Percentiles rank a stretch among this genome's conserved stretches.
phyloP scores from a whole-genome alignment of 1,284 basidiomycete species.

The Malassezia obtusa region DNA sequence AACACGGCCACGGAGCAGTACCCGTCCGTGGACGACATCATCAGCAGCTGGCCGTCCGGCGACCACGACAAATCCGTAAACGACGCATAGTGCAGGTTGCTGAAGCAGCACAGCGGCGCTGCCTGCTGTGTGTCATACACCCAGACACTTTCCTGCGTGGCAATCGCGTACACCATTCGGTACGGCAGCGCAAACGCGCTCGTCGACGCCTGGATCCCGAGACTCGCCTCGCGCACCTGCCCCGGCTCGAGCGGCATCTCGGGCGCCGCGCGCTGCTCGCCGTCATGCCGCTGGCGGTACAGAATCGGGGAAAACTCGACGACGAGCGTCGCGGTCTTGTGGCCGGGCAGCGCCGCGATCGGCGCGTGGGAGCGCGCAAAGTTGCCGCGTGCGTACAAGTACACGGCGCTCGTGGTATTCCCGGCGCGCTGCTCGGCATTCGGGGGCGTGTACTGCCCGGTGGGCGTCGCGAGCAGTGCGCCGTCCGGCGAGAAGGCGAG shows the following conservation, averaged over 20 bases:
- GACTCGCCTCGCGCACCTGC: conserved; percentile 55
- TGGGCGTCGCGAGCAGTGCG: conserved; percentile 80
- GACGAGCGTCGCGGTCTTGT: conserved; percentile 86
- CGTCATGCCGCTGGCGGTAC: conserved; percentile 62
- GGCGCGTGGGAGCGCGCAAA: conserved; percentile 62
- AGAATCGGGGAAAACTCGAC: conserved; percentile 87
- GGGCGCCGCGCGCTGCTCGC: conserved; percentile 28
- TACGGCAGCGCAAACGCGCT: conserved; percentile 82
- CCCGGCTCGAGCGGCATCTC: conserved; percentile 62
- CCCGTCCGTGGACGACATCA: conserved; percentile 85
- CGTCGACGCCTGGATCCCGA: not conserved
- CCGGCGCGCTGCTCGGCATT: not conserved
- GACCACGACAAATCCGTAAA: conserved; percentile 98
- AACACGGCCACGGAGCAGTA: conserved; percentile 84
- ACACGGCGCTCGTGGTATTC: conserved; percentile 59
- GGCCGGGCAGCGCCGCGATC: conserved; percentile 85
- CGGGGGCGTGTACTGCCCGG: conserved; percentile 64
- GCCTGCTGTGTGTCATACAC: conserved; percentile 97
- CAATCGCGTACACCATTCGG: conserved; percentile 87
- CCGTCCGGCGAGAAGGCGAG: conserved; percentile 92
- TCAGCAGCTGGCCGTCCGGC: conserved; percentile 81
- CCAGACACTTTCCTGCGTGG: conserved; percentile 88
- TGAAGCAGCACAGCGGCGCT: conserved; percentile 80
- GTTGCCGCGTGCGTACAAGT: conserved; percentile 88
- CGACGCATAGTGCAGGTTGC: conserved; percentile 90